These are phyloP conservation scores for Scleroderma citrinum DNA, from an alignment of 768 basidiomycete species.

Conservation along the genomic window DNA sequence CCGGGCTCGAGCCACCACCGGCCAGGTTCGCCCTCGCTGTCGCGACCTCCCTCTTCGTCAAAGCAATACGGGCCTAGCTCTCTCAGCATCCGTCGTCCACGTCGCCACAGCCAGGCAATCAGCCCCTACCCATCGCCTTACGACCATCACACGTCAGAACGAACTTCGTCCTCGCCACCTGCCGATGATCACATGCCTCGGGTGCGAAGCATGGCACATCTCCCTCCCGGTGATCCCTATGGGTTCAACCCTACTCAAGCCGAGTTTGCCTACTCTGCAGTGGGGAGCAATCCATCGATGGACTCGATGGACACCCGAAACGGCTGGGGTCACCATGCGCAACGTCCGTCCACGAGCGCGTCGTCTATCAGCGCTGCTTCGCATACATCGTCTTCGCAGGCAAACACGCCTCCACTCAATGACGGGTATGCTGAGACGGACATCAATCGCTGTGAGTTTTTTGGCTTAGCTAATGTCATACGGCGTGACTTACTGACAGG, in stretches of 20 bases:
- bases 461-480: slow-evolving; percentile 22
- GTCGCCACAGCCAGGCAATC: slow-evolving; percentile 83
- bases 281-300: slow-evolving; percentile 37
- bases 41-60: slow-evolving; percentile 66
- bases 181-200: slow-evolving; percentile 57
- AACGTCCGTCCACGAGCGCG: slow-evolving; percentile 66
- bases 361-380: slow-evolving; percentile 74
- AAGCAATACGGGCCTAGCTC: slow-evolving; percentile 46
- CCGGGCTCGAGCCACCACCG: slow-evolving; percentile 72
- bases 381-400: slow-evolving; percentile 73
- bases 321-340: slow-evolving; percentile 38
- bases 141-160: slow-evolving; percentile 53
- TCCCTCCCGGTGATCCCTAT: slow-evolving; percentile 68
- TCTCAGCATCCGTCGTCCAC: slow-evolving; percentile 63
- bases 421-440: slow-evolving; percentile 68
- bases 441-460: slow-evolving; percentile 77
- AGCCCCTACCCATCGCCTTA: slow-evolving; percentile 85
- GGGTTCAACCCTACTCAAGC: slow-evolving; percentile 58
- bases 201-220: slow-evolving; percentile 79
- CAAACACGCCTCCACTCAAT: slow-evolving; percentile 70
- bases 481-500: slow-evolving; percentile 42
- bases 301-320: slow-evolving; percentile 34
- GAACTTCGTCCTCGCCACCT: slow-evolving; percentile 68
- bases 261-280: slow-evolving; percentile 79
- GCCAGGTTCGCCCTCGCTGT: slow-evolving; percentile 53